Percentiles rank a stretch among this genome's conserved stretches.
Conservation (phyloP, 257 asterid species). For the Nicotiana undulata region DNA sequence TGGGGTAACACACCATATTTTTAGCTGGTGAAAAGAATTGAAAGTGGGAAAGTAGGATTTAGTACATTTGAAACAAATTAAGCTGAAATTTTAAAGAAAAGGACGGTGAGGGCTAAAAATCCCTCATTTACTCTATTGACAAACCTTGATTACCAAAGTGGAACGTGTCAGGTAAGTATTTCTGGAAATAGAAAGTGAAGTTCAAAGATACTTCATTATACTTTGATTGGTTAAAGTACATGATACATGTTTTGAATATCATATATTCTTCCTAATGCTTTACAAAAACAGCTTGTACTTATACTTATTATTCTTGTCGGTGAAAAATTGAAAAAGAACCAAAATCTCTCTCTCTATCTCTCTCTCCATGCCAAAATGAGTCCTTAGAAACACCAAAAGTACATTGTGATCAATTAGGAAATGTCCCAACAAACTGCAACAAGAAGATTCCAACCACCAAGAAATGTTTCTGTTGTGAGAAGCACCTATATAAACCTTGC, state of each 20-base stretch:
- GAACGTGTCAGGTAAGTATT: neutral
- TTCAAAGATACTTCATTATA: neutral
- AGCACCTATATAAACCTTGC: slow-evolving; percentile 26
- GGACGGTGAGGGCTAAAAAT: neutral
- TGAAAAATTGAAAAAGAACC: neutral
- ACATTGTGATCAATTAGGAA: slow-evolving; percentile 28
- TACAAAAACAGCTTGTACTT: neutral
- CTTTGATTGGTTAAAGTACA: neutral
- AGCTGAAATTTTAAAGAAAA: no score
- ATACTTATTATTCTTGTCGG: neutral
- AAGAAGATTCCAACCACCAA: slow-evolving; percentile 47
- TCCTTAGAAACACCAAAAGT: slow-evolving; percentile 37
- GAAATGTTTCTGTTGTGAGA: slow-evolving; percentile 29
- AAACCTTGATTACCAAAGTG: neutral
- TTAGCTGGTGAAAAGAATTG: neutral
- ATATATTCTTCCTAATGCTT: neutral
- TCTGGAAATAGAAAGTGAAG: neutral
- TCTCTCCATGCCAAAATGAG: slow-evolving; percentile 45
- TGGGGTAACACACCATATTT: no score
- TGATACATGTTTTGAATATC: neutral
- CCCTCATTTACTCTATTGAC: neutral
- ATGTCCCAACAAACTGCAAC: slow-evolving; percentile 74
- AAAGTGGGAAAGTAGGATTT: neutral
- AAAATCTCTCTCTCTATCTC: no score
- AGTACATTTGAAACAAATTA: neutral